Base-by-base conservation (phyloP, 345 rosid genomes). In the Psidium guajava region DNA sequence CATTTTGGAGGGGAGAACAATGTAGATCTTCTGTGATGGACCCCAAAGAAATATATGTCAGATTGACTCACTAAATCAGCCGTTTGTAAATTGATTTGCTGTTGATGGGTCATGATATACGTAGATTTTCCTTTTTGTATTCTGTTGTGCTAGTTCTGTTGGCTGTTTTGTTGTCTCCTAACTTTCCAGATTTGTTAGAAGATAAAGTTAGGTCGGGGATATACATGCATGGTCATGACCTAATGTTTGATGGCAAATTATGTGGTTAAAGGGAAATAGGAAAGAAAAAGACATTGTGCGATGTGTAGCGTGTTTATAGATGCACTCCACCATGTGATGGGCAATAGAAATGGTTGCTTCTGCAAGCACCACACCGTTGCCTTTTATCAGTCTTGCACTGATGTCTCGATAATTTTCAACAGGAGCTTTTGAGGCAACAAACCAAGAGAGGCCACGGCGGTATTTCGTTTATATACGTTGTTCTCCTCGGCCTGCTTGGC, bases 401-500 rank as follows among this genome's bases (percentile, higher is more conserved):
- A 69, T 36, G 42, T 56, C 59, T 42, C 22, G 10, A 8, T 8
- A 69, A 0, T 8, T 69, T 20, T 69, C 47, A 32, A 92, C 95
- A 97, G 99, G 98, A 95, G 82, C 57, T 85, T 73, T 82, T 94
- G 88, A 90, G 88, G 94, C 93, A 82, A 27, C 89, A 90, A 85
- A 83, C 90, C 82, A 91, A 85, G 87, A 90, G 81, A 90, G 88
- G 89, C 50, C 86, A 86, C 3, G 82, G 86, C 21, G 93, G 95
- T 57, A 86, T 94, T 82, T 84, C 95, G 3, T 83, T 94, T 56
- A 54, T 89, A 82, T 94, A 91, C 82, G 90, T 91, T 56, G 55
- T 94, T 90, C 88, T 97, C 27, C 87, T 97, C 40, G 99, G 94
- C 85, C 86, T 94, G 87, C 36, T 95, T 55, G 95, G 98, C 81